Evolutionary conservation across 1,139 yeast genomes (phyloP).

Genomic region (Blastobotrys persicus): DNA sequence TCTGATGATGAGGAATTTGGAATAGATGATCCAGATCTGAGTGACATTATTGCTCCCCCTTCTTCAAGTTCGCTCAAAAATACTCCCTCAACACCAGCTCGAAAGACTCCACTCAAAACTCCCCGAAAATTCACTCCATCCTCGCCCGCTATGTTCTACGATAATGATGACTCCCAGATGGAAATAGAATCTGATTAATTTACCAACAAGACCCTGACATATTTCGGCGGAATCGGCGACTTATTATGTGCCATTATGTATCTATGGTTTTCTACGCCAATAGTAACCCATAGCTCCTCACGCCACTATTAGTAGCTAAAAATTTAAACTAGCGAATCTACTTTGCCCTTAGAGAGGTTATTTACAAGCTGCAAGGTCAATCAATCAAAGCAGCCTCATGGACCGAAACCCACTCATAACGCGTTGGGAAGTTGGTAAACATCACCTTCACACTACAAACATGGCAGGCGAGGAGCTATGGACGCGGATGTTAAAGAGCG

Average conservation of each 20-base stretch:
- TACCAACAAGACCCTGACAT: not conserved
- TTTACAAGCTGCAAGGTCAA: no score
- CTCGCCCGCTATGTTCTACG: conserved; percentile 16
- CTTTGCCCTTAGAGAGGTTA: no score
- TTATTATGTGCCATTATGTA: no score
- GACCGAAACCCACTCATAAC: no score
- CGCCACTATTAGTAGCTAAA: no score
- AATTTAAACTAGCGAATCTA: no score
- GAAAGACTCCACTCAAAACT: not conserved
- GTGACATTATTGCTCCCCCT: conserved; percentile 18
- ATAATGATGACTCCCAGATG: conserved; percentile 28
- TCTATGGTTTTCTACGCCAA: no score
- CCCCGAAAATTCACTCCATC: conserved; percentile 6
- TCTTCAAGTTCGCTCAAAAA: conserved; percentile 6
- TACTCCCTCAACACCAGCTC: conserved; percentile 3
- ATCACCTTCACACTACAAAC: not conserved
- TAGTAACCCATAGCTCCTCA: no score
- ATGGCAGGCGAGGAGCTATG: conserved; percentile 21
- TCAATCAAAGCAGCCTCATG: no score
- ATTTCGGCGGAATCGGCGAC: no score
- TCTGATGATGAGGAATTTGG: conserved; percentile 18
- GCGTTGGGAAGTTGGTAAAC: not conserved
- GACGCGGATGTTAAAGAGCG: conserved; percentile 27
- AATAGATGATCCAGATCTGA: conserved; percentile 16
- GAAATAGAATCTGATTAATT: conserved; percentile 25